Evolutionary conservation across 306 rosid species (phyloP).

Genomic region (Corylus americana): DNA sequence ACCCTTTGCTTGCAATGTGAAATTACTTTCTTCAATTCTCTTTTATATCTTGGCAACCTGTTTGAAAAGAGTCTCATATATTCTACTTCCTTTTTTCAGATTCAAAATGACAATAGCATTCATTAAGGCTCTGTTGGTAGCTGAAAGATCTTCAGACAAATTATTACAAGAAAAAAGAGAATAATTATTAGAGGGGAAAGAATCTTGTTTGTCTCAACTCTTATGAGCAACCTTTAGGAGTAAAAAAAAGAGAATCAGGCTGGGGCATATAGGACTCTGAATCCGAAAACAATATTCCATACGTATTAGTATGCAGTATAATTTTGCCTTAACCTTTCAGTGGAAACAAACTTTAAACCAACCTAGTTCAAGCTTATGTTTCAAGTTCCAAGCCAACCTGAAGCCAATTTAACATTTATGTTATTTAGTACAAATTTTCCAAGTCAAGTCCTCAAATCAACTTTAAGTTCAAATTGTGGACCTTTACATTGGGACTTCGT

Average conservation of each 20-base stretch:
- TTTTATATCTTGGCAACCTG: background rate
- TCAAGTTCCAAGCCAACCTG: background rate
- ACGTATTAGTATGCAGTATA: background rate
- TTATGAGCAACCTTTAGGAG: constrained; percentile 2
- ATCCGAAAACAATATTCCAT: background rate
- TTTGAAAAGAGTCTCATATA: background rate
- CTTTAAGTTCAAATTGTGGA: background rate
- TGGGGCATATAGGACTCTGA: background rate
- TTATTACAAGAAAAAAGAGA: background rate
- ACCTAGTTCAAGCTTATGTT: background rate
- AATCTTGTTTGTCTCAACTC: constrained; percentile 4
- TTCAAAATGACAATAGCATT: background rate
- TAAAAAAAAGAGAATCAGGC: background rate
- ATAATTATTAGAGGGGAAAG: background rate
- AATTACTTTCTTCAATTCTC: background rate
- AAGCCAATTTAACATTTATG: background rate
- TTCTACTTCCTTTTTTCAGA: background rate
- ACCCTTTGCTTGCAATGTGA: background rate
- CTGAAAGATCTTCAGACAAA: background rate
- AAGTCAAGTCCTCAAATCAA: background rate
- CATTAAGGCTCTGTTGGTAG: background rate
- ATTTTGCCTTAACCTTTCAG: background rate
- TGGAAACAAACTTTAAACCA: background rate
- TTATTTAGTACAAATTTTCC: background rate
- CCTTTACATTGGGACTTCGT: background rate